Evolutionary conservation across 208 protist genomes (phyloP).

Genomic region (Trichomonas gallinae): DNA sequence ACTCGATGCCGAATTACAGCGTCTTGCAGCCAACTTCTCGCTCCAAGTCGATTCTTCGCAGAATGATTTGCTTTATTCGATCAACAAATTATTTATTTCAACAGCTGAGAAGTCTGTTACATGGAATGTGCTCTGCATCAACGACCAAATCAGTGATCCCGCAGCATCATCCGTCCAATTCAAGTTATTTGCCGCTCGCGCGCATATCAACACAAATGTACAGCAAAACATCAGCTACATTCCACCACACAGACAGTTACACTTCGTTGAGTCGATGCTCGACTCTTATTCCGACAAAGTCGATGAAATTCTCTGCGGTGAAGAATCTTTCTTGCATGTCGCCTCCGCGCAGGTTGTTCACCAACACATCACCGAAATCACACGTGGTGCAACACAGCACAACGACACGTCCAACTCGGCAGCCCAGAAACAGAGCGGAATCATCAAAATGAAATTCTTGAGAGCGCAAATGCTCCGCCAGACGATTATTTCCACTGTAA

Average conservation of each 20-base stretch:
- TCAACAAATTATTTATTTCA: conserved; percentile 1
- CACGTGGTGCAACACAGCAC: background rate
- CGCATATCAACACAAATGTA: background rate
- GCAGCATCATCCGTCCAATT: background rate
- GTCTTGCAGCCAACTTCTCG: background rate
- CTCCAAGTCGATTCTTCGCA: background rate
- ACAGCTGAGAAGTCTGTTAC: background rate
- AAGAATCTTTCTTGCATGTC: conserved; percentile 6
- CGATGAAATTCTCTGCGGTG: conserved; percentile 13
- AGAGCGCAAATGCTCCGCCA: background rate
- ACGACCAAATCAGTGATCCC: background rate
- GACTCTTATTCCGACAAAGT: background rate
- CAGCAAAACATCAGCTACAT: background rate
- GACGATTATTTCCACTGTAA: background rate
- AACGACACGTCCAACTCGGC: background rate
- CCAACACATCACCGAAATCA: background rate
- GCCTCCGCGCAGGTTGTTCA: background rate
- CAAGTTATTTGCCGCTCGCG: background rate
- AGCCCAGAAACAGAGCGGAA: background rate
- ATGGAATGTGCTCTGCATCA: background rate
- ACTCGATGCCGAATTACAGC: background rate
- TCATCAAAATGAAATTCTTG: conserved; percentile 2
- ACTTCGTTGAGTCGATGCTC: background rate
- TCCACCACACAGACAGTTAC: background rate
- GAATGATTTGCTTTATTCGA: background rate